Base-by-base conservation (phyloP, 441 rosid genomes). In the Gossypium lobatum region DNA sequence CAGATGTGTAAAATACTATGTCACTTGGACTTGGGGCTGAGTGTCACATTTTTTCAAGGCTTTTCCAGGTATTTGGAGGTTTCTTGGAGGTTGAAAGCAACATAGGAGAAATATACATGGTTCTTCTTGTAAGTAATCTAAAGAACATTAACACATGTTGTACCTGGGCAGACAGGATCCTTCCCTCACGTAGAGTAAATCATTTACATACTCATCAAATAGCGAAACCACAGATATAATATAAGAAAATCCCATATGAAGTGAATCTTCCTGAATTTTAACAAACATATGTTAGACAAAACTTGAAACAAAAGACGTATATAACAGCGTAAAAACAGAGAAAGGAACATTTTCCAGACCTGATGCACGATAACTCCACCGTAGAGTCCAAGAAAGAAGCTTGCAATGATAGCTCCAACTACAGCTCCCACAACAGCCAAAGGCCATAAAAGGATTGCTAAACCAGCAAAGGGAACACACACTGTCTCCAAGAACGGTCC, bases 381-480 rank as follows among this genome's bases (percentile, higher is more conserved):
- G 75, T 87, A 92, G 46, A 91, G 78, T 61, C 93, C 95, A 6
- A 94, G 74, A 71, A 87, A 84, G 81, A 92, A 84, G 85, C 96
- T 88, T 60, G 91, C 82, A 57, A 89, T 20, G 13, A 86, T 72
- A 39, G 97, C 87, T 54, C 80, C 91, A 1, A 78, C 3, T n/a
- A 89, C 83, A 11, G 93, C 88, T 70, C 93, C 95, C 0, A 84
- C 70, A 58, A 92, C 96, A 70, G 92, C 97, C 72, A 94, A 72
- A 70, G 96, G 98, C 98, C 98, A 92, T 17, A 91, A 77, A 45
- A 91, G 64, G 66, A 94, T 89, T 37, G 97, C 91, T 62, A 94
- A 84, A 78, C 91, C 93, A 5, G 98, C 97, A 83, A 94, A 92
- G 18, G 97, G 97, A 78, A 92, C 95, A 79, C 98, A 94, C 0